Evolutionary conservation across 805 yeast species (phyloP), one percentile per base, ranked within the genome.

Genomic region (Lipomyces yamanashiensis): DNA sequence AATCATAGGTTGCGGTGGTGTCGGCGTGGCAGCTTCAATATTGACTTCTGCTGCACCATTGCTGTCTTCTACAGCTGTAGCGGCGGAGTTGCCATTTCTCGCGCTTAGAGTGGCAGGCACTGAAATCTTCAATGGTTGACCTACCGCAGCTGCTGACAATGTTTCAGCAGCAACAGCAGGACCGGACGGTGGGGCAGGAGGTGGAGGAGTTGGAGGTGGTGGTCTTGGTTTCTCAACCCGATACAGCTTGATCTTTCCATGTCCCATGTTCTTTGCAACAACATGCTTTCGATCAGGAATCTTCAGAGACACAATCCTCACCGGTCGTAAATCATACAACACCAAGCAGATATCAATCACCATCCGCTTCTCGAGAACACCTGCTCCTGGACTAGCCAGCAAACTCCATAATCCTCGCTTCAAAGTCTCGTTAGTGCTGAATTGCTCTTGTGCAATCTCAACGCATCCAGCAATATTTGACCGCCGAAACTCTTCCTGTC

Each of bases 401-500:
- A 86, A 80, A 50, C 82, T 79, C 97, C 97, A 92, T 1, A 95
- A 70, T 8, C 82, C 81, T 1, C 73, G 70, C 59, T 82, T 81
- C 21, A 95, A 76, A 0, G 91, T 90, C 36, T 75, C 72, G 56
- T 83, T 79, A 1, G 83, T 73, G 7, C 77, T 74, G 62, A 84
- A 82, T 58, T 85, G 88, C 55, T 88, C 79, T 57, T 93, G 77
- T 12, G 90, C 75, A 5, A 87, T 71, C 34, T 85, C 87, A 45
- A 88, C 82, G 0, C 90, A 85, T 17, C 95, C 95, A 23, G 79
- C 80, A 15, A 89, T 73, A 0, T 88, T 80, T 0, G 83, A 82
- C 67, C 92, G 82, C 0, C 93, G 88, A 51, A 85, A 77, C 1
- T 82, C 84, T 68, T 87, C 92, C 63, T 87, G 81, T 68, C 92